Evolutionary conservation across 1,284 basidiomycete genomes (phyloP), one percentile per base, ranked within the genome.

Genomic region (Inonotus hispidus): DNA sequence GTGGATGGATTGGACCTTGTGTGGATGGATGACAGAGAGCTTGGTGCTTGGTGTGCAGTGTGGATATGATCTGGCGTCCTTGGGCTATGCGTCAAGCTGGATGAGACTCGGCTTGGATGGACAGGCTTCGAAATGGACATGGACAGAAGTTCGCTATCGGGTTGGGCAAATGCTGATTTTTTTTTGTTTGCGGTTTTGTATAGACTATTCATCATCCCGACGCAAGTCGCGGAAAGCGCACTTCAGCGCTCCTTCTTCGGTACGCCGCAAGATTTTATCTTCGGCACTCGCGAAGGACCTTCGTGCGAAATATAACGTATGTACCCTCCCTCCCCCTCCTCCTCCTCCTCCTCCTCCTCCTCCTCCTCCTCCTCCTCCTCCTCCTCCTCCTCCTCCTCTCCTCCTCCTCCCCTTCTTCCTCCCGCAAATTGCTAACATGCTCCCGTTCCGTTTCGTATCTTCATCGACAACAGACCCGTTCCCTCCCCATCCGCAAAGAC

Each of bases 201-300:
- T 39, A 63, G 62, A 63, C 53, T 53, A 32, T 58, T 63, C 62
- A 38, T 92, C 90, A 67, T 92, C 91, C 74, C 88, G 93, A 74
- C 92, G 95, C 84, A 97, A 96, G 86, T 87, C 89, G 73, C 92
- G 93, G 81, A 96, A 96, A 86, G 92, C 91, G 70, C 95, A 98
- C 85, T 97, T 97, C 78, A 81, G 81, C 64, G 95, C 95, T 58
- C 90, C 95, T 64, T 97, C 95, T 58, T 93, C 90, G 60, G 80
- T 94, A 71, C 93, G 95, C 76, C 88, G 96, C 77, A 96, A 94
- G 82, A 95, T 98, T 72, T 97, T 99, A 95, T 95, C 93, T 69
- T 93, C 95, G 65, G 82, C 94, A 62, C 86, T 99, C 66, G 91
- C 92, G 69, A 98, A 98, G 84, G 96, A 98, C 73, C 90, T 99